These are phyloP conservation scores for Mycena alexandri DNA, from an alignment of 768 basidiomycete genomes.

Conservation along the genomic window DNA sequence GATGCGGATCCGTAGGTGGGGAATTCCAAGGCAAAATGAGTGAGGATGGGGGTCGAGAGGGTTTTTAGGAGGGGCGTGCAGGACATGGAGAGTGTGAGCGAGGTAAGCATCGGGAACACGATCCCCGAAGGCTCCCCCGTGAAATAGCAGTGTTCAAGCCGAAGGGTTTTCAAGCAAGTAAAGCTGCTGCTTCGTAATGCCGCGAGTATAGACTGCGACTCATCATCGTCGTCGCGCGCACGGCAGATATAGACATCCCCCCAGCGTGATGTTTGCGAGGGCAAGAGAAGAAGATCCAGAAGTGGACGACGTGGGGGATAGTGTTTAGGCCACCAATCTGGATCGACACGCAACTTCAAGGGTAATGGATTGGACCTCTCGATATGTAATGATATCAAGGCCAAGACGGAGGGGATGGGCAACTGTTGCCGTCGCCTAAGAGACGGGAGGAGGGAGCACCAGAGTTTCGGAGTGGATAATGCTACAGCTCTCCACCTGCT, in stretches of 20 bases:
- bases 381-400: not conserved
- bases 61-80: not conserved
- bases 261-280: not conserved
- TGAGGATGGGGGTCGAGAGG: not conserved
- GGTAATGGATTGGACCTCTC: not conserved
- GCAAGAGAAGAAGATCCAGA: not conserved
- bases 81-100: not conserved
- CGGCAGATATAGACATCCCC: not conserved
- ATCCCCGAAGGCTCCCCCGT: not conserved
- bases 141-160: not conserved
- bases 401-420: not conserved
- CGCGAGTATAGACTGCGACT: not conserved
- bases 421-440: not conserved
- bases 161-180: not conserved
- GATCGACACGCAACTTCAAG: not conserved
- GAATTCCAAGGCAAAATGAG: not conserved
- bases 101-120: not conserved
- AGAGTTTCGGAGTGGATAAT: not conserved
- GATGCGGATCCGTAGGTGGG: too few relatives aligned
- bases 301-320: not conserved
- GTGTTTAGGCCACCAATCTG: not conserved
- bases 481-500: slow-evolving; percentile 1
- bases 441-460: not conserved
- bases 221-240: too few relatives aligned
- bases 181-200: not conserved